Evolutionary conservation across 495 filamentous ascomycete species (phyloP), one percentile per base, ranked within the genome.

Genomic region (Immersiella caudata): DNA sequence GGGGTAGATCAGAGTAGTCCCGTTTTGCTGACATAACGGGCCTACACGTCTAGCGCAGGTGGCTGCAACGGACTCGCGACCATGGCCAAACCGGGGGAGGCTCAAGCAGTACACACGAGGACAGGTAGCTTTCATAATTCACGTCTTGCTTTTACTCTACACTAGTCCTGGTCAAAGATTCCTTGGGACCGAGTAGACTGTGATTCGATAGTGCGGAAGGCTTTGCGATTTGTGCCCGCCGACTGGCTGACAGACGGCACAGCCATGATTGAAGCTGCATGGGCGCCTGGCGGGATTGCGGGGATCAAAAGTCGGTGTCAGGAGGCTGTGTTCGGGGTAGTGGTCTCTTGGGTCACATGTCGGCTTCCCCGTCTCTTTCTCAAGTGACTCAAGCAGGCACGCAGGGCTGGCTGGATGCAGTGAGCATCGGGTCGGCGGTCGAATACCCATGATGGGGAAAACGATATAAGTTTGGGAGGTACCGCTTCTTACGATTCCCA

Each of bases 41-140:
- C 12, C 26, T 33, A 12, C 6, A n/a, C 24, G 18, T 21, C 35
- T 25, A 35, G 36, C 36, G 11, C 18, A 9, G 60, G 36, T 27
- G 21, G 35, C 50, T 26, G 50, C 35, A 11, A 59, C 49, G 46
- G 54, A 50, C 52, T 66, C 60, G 65, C 65, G 29, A 20, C 65
- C 58, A 54, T 65, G 65, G 61, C 65, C 25, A 46, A 59, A 54
- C 62, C 49, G 46, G 59, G n/a, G 67, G 56, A 54, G 57, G 60
- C 52, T 60, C 64, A 66, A 49, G 29, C 29, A 50, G 49, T 14
- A 69, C 26, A 50, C 35, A 52, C 6, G 56, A 71, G 58, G 59
- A 55, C 61, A 67, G 64, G 64, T 73, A 72, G 66, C 67, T 74
- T 68, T 74, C 73, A 70, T 75, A 73, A 73, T 73, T 55, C 63